Conservation (phyloP, 495 filamentous ascomycete genomes). For the Neurospora sp. region DNA sequence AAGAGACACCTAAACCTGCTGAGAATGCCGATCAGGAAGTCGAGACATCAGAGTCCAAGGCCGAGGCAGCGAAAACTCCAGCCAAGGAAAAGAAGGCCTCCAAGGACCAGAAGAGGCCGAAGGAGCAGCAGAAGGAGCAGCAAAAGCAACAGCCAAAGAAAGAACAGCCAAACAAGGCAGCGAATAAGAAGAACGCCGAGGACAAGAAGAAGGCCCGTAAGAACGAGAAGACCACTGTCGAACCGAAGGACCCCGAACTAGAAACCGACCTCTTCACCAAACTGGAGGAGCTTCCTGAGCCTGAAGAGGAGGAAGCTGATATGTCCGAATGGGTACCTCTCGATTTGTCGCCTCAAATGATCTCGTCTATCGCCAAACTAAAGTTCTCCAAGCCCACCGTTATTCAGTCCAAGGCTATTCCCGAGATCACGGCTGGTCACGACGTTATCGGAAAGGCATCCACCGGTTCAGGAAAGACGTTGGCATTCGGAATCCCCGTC, state of each 20-base stretch:
- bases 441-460: constrained; percentile 75
- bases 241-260: constrained; percentile 22
- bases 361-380: constrained; percentile 66
- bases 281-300: constrained; percentile 29
- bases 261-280: constrained; percentile 33
- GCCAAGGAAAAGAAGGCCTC: constrained; percentile 4
- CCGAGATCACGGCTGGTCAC: constrained; percentile 60
- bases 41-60: background rate
- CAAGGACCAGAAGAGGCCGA: constrained; percentile 3
- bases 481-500: constrained; percentile 75
- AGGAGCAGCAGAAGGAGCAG: constrained; percentile 20
- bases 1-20: background rate
- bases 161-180: constrained; percentile 10
- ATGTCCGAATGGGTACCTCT: constrained; percentile 70
- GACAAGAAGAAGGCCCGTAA: constrained; percentile 12
- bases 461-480: constrained; percentile 76
- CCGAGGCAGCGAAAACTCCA: constrained; percentile 4
- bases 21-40: background rate
- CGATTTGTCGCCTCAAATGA: constrained; percentile 54
- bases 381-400: constrained; percentile 70
- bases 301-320: constrained; percentile 40
- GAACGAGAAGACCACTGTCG: constrained; percentile 11
- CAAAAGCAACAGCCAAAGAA: constrained; percentile 12
- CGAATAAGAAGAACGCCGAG: constrained; percentile 17
- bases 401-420: constrained; percentile 70